phyloP scores from a whole-genome alignment of 495 filamentous ascomycete genomes.

The Poronia punctata region DNA sequence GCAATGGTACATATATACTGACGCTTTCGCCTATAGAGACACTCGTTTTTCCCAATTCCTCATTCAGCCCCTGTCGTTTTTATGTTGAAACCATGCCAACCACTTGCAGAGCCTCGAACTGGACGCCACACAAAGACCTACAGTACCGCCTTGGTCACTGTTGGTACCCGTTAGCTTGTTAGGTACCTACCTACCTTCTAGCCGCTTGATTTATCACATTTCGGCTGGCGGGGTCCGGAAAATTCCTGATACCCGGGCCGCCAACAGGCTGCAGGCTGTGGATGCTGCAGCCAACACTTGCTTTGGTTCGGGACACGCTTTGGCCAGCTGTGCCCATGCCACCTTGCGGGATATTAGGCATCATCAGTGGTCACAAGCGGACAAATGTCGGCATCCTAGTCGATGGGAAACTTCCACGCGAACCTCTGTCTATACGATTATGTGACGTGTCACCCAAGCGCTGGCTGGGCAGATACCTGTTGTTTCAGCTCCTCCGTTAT shows the following conservation, averaged over 20 bases:
- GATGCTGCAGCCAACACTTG: conserved; percentile 1
- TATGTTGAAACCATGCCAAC: not conserved
- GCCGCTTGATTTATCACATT: conserved; percentile 13
- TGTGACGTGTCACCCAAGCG: conserved; percentile 10
- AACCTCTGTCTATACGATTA: conserved; percentile 1
- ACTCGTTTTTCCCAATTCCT: no score
- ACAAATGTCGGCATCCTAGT: conserved; percentile 4
- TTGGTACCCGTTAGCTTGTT: not conserved
- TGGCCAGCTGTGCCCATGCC: not conserved
- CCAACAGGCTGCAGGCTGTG: conserved; percentile 6
- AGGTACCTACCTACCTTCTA: no score
- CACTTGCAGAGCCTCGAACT: not conserved
- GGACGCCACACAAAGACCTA: conserved; percentile 1
- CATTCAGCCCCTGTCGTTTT: no score
- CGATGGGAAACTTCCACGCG: conserved; percentile 1
- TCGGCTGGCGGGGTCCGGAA: not conserved
- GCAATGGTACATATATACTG: no score
- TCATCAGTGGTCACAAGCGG: conserved; percentile 4
- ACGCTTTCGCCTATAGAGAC: no score
- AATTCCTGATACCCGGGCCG: conserved; percentile 1
- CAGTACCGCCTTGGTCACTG: not conserved
- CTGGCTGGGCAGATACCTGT: conserved; percentile 5
- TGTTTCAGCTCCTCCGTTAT: conserved; percentile 10
- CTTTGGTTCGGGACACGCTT: conserved; percentile 4
- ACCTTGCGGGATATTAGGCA: not conserved